Evolutionary conservation across 345 rosid genomes (phyloP), one percentile per base, ranked within the genome.

Genomic region (Microcos paniculata): DNA sequence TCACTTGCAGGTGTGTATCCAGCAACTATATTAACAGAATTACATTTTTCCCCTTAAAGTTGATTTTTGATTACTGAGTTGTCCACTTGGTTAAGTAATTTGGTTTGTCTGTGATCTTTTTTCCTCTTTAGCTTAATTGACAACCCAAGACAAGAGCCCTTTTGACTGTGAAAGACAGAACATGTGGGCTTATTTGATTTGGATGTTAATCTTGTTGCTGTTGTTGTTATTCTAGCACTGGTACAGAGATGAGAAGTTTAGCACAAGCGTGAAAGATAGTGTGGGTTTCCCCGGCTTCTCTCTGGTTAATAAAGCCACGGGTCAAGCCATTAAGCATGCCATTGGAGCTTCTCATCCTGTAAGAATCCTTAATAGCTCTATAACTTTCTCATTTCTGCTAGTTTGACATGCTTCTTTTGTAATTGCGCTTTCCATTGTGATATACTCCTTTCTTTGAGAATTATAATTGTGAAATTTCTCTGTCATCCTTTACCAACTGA

Each of bases 221-320:
- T 71, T 69, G 28, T 43, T 70, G 75, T 35, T 35, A 2, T 72
- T 78, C 67, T 73, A 95, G 99, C 86, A 87, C 76, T 95, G 99
- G 99, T 90, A 78, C 83, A 95, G 88, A 84, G 98, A 90, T 68
- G 93, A 93, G 89, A 96, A 87, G 81, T 90, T 72, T 84, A 90
- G 94, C 79, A 89, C 94, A 15, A 80, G 87, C 57, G 98, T 91
- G 62, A 96, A 91, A 77, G 98, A 96, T 71, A 88, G 79, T 74
- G 98, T 87, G 26, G 97, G 98, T 6, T 81, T 23, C 55, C 98
- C 99, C 23, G 77, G 88, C 85, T 93, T 96, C 79, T 77, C 97
- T 78, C 84, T 96, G 72, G 92, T 96, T 19, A 96, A 96, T 80
- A 93, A 91, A 82, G 94, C 88, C 66, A 90, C 94, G 62, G 94